phyloP scores from a whole-genome alignment of 257 asterid genomes.

The Solanum peruvianum region DNA sequence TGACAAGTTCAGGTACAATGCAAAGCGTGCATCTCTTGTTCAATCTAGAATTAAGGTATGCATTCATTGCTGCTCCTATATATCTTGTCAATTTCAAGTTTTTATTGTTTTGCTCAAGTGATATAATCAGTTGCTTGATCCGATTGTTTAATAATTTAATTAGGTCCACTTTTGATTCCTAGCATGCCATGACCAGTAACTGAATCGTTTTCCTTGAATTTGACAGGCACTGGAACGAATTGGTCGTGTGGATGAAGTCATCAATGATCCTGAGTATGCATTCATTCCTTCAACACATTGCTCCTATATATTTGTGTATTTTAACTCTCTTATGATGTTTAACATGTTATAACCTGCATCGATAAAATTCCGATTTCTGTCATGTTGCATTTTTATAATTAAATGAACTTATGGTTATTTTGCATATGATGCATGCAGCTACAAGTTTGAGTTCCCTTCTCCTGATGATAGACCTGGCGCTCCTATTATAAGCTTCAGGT shows the following conservation, averaged over 20 bases:
- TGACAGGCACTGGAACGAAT: conserved; percentile 87
- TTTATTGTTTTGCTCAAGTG: background rate
- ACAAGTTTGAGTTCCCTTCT: conserved; percentile 95
- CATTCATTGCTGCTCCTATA: background rate
- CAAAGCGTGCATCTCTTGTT: conserved; percentile 98
- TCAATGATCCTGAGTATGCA: conserved; percentile 93
- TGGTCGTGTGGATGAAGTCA: conserved; percentile 76
- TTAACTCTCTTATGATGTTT: background rate
- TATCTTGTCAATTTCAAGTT: background rate
- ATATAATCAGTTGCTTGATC: background rate
- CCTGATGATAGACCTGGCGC: conserved; percentile 98
- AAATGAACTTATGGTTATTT: conserved; percentile 1
- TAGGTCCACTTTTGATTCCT: background rate
- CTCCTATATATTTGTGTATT: background rate
- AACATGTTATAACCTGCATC: background rate
- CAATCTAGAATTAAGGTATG: conserved; percentile 97
- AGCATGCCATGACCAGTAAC: background rate
- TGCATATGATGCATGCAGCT: conserved; percentile 42
- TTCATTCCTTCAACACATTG: background rate
- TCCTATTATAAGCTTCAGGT: conserved; percentile 99
- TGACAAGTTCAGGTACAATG: conserved; percentile 95
- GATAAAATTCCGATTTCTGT: background rate
- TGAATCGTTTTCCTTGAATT: conserved; percentile 4
- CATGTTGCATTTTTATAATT: background rate
- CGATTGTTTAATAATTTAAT: background rate